phyloP scores from a whole-genome alignment of 1,284 basidiomycete genomes.

The Microbotryomycetes sp. region DNA sequence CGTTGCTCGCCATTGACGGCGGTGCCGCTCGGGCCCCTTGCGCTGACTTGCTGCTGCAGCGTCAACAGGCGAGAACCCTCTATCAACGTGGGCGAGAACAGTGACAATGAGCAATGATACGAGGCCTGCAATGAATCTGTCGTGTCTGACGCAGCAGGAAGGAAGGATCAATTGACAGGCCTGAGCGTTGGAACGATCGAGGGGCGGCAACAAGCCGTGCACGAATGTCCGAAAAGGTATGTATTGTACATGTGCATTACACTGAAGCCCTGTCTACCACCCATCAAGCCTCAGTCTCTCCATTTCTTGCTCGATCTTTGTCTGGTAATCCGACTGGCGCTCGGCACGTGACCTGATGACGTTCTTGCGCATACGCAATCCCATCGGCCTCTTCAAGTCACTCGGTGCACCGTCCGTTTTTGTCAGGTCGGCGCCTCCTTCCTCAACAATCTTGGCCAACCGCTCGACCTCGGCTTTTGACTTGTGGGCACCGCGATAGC shows the following conservation, averaged over 20 bases:
- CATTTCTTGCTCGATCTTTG: constrained; percentile 24
- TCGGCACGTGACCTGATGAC: constrained; percentile 25
- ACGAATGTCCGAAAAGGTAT: not conserved
- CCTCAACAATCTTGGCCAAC: constrained; percentile 6
- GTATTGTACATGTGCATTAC: not conserved
- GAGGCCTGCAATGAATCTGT: too few species aligned
- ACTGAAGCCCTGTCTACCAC: constrained; percentile 6
- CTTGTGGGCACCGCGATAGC: constrained; percentile 28
- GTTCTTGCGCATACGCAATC: constrained; percentile 24
- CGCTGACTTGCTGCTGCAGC: too few species aligned
- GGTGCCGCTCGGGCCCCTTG: too few species aligned
- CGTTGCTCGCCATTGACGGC: too few species aligned
- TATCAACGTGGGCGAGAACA: too few species aligned
- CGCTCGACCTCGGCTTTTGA: constrained; percentile 12
- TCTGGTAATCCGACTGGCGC: constrained; percentile 7
- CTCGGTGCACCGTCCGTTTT: constrained; percentile 2
- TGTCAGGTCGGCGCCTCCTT: constrained; percentile 10
- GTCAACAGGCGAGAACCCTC: too few species aligned
- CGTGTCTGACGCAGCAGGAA: too few species aligned
- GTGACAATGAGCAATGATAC: too few species aligned
- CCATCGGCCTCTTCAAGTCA: constrained; percentile 16
- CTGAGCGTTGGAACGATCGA: too few species aligned
- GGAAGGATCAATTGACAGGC: too few species aligned
- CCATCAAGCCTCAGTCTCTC: constrained; percentile 19
- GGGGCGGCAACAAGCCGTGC: too few species aligned